Base-by-base conservation (phyloP, 1,284 basidiomycete genomes). In the Vanrija sp. region DNA sequence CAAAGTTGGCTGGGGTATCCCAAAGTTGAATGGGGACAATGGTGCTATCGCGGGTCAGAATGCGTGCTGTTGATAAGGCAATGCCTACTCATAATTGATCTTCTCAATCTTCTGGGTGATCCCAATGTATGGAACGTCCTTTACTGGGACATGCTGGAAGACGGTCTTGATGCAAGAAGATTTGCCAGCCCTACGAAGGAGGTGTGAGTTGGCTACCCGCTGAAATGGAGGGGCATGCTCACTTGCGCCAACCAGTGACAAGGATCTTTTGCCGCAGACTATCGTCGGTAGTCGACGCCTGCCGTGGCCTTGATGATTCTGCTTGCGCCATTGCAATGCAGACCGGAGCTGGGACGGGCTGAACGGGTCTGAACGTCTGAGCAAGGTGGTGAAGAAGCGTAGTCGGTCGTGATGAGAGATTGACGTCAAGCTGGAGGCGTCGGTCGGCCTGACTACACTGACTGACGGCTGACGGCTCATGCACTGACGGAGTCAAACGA, bases 1-100 rank as follows among this genome's bases (percentile, higher is more conserved):
- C 86, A 51, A 86, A 84, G 55, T 86, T 89, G 26, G 90, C 89
- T 0, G 95, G 95, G 60, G 90, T 90, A 71, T 98, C 94, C 91
- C 92, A 97, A 69, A 98, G 85, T 72, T 97, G 89, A 23, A 98
- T 83, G 1, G 90, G 89, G 55, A 96, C 86, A 61, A 97, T 86
- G 39, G 91, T 88, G 74, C 93, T 95, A 69, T 12, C 23, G 46
- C 44, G 21, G 40, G 10, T 21, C 25, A 47, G 48, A 38, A n/a
- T 25, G 25, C 39, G 16, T 18, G 15, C 7, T 52, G 19, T 6
- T 25, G 12, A 57, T 14, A 12, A 12, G 12, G 14, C 34, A 12
- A 28, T 52, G 83, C 89, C 73, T 71, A 95, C 93, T 95, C 86
- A 74, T 89, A 88, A 43, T 81, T 77, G 68, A 89, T 84, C 64